Conservation (phyloP, 768 basidiomycete genomes). For the Tulasnella calospora region DNA sequence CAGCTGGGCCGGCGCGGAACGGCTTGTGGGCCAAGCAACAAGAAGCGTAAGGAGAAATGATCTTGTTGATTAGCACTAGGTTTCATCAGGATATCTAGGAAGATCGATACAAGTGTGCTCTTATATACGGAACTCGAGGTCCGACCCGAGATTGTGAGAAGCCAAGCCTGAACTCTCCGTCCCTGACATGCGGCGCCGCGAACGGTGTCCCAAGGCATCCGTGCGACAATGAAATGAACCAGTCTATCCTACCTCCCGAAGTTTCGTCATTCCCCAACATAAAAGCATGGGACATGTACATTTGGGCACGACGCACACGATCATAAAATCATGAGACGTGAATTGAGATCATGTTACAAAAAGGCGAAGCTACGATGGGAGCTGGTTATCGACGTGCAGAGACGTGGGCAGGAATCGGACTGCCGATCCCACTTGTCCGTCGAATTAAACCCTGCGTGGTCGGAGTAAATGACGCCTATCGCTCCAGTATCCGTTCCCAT, state of each 20-base stretch:
- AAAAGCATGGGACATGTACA: neutral
- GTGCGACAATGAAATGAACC: neutral
- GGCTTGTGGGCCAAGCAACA: neutral
- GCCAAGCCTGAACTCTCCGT: neutral
- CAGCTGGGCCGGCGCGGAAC: neutral
- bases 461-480: neutral
- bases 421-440: neutral
- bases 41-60: neutral
- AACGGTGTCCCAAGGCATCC: neutral
- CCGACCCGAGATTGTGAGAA: constrained; percentile 5
- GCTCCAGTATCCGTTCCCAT: neutral
- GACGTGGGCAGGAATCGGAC: neutral
- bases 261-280: neutral
- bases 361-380: neutral
- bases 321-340: neutral
- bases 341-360: neutral
- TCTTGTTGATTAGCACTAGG: neutral
- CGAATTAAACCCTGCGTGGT: neutral
- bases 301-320: neutral
- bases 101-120: neutral
- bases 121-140: neutral
- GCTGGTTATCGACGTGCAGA: neutral
- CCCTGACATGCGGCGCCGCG: neutral
- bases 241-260: neutral
- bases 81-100: neutral